Conservation (phyloP, 352 stramenopile species). For the Blastocystis sp. region DNA sequence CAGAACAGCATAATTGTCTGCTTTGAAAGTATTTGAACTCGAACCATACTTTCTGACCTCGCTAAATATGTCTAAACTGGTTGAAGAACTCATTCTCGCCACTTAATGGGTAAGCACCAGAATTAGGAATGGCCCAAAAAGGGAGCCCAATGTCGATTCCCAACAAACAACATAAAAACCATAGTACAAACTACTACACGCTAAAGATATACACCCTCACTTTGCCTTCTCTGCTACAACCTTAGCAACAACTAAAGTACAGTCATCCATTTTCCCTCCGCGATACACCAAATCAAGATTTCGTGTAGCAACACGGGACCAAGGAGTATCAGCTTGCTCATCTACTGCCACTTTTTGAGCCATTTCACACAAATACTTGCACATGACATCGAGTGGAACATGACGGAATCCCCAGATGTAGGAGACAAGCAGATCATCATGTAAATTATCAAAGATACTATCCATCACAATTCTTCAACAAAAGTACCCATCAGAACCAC, state of each 20-base stretch:
- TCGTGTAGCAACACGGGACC: conserved; percentile 43
- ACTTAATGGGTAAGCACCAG: background rate
- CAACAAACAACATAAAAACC: conserved; percentile 37
- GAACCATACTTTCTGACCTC: conserved; percentile 18
- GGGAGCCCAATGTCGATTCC: background rate
- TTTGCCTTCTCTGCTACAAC: conserved; percentile 66
- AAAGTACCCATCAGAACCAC: conserved; percentile 33
- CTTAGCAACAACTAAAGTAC: conserved; percentile 64
- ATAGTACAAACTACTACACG: conserved; percentile 58
- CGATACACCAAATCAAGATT: conserved; percentile 66
- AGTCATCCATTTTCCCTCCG: conserved; percentile 68
- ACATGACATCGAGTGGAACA: conserved; percentile 59
- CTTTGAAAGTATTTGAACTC: background rate
- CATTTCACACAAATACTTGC: conserved; percentile 67
- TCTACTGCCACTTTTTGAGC: conserved; percentile 53
- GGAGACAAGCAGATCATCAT: conserved; percentile 59
- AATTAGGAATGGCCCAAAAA: background rate
- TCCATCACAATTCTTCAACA: background rate
- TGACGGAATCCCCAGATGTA: conserved; percentile 62
- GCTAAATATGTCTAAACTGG: background rate
- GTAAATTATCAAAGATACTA: conserved; percentile 61
- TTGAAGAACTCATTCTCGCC: background rate
- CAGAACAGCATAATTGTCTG: conserved; percentile 26
- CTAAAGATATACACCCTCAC: conserved; percentile 29
- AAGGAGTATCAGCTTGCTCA: conserved; percentile 38